Base-by-base conservation (phyloP, 1,284 basidiomycete species). In the Mycosarcoma mackinlayi region DNA sequence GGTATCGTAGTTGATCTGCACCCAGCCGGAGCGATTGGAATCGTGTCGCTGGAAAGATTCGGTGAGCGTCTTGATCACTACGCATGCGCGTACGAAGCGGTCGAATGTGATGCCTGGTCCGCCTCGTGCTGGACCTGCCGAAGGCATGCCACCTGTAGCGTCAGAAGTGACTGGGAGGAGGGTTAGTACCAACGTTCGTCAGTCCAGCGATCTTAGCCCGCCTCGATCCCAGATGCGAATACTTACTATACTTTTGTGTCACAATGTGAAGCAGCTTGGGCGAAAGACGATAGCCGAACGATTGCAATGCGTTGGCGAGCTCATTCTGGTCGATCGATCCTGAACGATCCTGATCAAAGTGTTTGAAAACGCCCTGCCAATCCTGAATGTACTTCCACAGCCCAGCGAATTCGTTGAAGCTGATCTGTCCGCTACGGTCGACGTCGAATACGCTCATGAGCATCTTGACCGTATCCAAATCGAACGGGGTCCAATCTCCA, bases 381-480 rank as follows among this genome's bases (percentile, higher is more conserved):
- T 77, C 68, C 42, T 78, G 68, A 31, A 79, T 71, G 61, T 79
- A 79, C 49, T 73, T 75, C 72, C 72, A 77, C 13, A 77, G 54
- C 1, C 75, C 71, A 9, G 65, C 71, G 19, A 77, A 75, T 45
- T 77, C 77, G 54, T 77, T 75, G 67, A 77, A 79, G 55, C 72
- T 74, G 62, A 79, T 74, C 35, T 68, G 69, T 6, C 77, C 77
- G 39, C 53, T 56, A 25, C 76, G 71, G 39, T 77, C 76, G 10
- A 72, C 67, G 50, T 79, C 77, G 35, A 78, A 78, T 27, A 79
- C 73, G 46, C 52, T 58, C 74, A 79, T 75, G 16, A 79, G 75
- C 77, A 79, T 74, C 56, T 78, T 77, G 56, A 79, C 77, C 6
- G 75, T 77, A 34, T 75, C 73, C 30, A 67, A 37, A 25, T 77